These are phyloP conservation scores for Yarrowia deformans DNA, from an alignment of 805 yeast genomes.

Conservation along the genomic window DNA sequence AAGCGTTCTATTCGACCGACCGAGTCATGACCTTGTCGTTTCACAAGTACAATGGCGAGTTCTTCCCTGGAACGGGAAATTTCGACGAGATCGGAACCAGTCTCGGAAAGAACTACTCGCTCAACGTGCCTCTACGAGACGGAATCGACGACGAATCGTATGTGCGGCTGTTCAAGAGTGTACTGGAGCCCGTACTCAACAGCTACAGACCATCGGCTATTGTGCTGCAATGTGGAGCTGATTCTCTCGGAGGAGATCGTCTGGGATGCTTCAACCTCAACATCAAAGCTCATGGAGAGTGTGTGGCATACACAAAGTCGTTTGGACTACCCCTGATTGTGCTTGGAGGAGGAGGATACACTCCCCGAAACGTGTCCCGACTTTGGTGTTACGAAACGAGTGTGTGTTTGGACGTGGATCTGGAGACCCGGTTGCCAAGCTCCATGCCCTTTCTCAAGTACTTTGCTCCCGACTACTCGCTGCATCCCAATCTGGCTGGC, in stretches of 20 bases:
- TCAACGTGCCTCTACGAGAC: slow-evolving; percentile 86
- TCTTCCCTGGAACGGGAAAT: slow-evolving; percentile 93
- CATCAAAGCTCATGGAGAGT: slow-evolving; percentile 94
- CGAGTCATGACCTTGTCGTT: slow-evolving; percentile 89
- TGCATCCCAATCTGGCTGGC: slow-evolving; percentile 84
- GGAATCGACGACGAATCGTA: slow-evolving; percentile 93
- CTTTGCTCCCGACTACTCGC: slow-evolving; percentile 89
- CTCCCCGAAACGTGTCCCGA: slow-evolving; percentile 95
- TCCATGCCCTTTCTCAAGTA: slow-evolving; percentile 77
- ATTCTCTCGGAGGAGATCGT: slow-evolving; percentile 93
- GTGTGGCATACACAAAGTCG: slow-evolving; percentile 84
- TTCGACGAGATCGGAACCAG: slow-evolving; percentile 84
- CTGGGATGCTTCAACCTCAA: slow-evolving; percentile 95
- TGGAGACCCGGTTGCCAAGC: slow-evolving; percentile 78
- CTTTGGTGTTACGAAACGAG: slow-evolving; percentile 96
- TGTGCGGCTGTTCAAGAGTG: slow-evolving; percentile 64
- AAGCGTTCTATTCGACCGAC: slow-evolving; percentile 90
- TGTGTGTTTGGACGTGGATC: slow-evolving; percentile 75
- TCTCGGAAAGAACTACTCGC: slow-evolving; percentile 79
- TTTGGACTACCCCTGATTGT: slow-evolving; percentile 92
- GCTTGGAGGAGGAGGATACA: slow-evolving; percentile 98
- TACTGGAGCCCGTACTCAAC: slow-evolving; percentile 87
- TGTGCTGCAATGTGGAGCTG: slow-evolving; percentile 99
- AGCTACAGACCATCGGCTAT: slow-evolving; percentile 93
- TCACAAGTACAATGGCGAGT: slow-evolving; percentile 88